Base-by-base conservation (phyloP, 2,329 filamentous ascomycete species). In the Moelleriella libera region DNA sequence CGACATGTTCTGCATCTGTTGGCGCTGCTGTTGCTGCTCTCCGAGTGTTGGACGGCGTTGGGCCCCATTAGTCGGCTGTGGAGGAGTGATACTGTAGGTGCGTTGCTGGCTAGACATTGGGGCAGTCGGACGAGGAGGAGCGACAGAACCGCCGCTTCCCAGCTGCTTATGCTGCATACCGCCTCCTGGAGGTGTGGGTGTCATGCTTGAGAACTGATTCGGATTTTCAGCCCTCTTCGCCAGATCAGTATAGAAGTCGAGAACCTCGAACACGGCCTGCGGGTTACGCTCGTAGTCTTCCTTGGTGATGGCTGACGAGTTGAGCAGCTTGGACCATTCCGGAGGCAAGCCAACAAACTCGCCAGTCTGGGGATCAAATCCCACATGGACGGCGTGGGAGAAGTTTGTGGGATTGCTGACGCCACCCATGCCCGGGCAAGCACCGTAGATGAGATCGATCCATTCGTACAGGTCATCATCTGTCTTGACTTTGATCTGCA, bases 341-440 rank as follows among this genome's bases (percentile, higher is more conserved):
- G 88, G 83, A 1, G 92, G 92, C 55, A 98, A 67, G 40, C 92
- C 92, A 44, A 94, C 88, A 59, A 98, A 98, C 55, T 92, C 88
- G 53, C 92, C 92, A 2, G 88, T 95, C 57, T 88, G 83, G 30
- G 90, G 88, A 62, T 98, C 92, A 61, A 97, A 98, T 50, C 92
- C 92, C 54, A 98, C 92, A 63, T 98, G 92, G 29, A 98, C 89
- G 44, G 89, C 85, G 63, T 98, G 92, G 29, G 85, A 88, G 69
- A 98, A 98, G 70, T 97, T 96, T 54, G 92, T 97, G 5, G 92
- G 92, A 65, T 97, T 96, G 68, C 90, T 96, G 48, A 98, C 92
- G 56, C 92, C 92, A 51, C 92, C 89, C 88, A 97, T 95, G 52
- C 88, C 90, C 14, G 92, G 92, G 64, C 90, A 97, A 53, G 90